Evolutionary conservation across 805 yeast genomes (phyloP).

Genomic region (Yueomyces sp.): DNA sequence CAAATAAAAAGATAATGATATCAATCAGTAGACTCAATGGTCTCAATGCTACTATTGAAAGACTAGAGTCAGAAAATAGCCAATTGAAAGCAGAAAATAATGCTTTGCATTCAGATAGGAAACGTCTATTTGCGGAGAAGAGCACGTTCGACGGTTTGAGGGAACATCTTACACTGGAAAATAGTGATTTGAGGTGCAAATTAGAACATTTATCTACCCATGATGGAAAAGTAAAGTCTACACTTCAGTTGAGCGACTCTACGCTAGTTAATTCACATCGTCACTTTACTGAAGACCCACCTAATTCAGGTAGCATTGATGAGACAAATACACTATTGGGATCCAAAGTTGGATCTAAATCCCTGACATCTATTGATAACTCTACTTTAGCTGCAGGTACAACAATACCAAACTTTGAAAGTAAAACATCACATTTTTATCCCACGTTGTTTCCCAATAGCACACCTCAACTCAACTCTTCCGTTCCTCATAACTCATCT

Average conservation of each 20-base stretch:
- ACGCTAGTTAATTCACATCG: background rate
- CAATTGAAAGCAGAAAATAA: background rate
- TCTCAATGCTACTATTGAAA: conserved; percentile 29
- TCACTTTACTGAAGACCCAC: too few species aligned
- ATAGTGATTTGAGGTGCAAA: background rate
- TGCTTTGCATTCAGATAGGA: background rate
- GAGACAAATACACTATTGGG: too few species aligned
- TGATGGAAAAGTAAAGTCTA: too few species aligned
- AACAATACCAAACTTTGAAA: too few species aligned
- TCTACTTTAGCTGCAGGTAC: too few species aligned
- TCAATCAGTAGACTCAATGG: conserved; percentile 56
- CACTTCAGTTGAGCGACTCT: background rate
- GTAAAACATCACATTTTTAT: too few species aligned
- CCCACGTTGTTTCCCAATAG: too few species aligned
- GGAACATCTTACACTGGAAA: background rate
- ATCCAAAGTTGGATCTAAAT: too few species aligned
- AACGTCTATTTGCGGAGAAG: background rate
- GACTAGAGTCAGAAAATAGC: background rate
- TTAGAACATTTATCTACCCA: background rate
- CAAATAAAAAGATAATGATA: conserved; percentile 58
- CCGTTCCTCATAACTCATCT: background rate
- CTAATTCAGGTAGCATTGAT: too few species aligned
- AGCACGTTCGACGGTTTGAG: background rate
- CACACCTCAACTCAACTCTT: background rate
- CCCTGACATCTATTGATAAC: too few species aligned